Percentiles rank a stretch among this genome's conserved stretches.
These are phyloP conservation scores for Fusarium annulatum DNA, from an alignment of 2,329 filamentous ascomycete genomes.

Conservation along the genomic window DNA sequence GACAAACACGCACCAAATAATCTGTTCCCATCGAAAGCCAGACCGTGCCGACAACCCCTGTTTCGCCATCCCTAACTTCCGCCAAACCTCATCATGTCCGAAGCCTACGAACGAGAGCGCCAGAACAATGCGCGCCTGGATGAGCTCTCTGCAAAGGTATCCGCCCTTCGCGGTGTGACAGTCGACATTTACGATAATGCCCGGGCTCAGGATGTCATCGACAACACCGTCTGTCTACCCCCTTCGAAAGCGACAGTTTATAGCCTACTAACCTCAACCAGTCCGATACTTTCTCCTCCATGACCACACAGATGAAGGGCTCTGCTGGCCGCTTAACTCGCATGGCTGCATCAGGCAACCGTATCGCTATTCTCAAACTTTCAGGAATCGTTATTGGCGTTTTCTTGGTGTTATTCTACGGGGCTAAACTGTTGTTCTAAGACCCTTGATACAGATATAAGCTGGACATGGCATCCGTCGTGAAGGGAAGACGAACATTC, in stretches of 20 bases:
- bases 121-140: conserved; percentile 97
- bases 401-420: conserved; percentile 81
- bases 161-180: conserved; percentile 90
- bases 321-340: conserved; percentile 84
- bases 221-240: conserved; percentile 75
- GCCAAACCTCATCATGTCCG: conserved; percentile 66
- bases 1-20: background rate
- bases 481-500: background rate
- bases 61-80: background rate
- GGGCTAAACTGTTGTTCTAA: conserved; percentile 72
- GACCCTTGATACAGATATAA: background rate
- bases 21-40: background rate
- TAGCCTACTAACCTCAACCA: conserved; percentile 50
- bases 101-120: conserved; percentile 81
- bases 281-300: conserved; percentile 91
- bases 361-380: conserved; percentile 89
- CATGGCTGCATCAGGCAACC: conserved; percentile 93
- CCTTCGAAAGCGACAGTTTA: background rate
- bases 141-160: conserved; percentile 90
- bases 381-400: conserved; percentile 81
- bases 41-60: conserved; percentile 5
- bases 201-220: conserved; percentile 85
- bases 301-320: conserved; percentile 84
- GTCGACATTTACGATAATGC: conserved; percentile 99
- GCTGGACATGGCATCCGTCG: background rate